Base-by-base conservation (phyloP, 495 filamentous ascomycete genomes). In the Schizothecium vesticola region DNA sequence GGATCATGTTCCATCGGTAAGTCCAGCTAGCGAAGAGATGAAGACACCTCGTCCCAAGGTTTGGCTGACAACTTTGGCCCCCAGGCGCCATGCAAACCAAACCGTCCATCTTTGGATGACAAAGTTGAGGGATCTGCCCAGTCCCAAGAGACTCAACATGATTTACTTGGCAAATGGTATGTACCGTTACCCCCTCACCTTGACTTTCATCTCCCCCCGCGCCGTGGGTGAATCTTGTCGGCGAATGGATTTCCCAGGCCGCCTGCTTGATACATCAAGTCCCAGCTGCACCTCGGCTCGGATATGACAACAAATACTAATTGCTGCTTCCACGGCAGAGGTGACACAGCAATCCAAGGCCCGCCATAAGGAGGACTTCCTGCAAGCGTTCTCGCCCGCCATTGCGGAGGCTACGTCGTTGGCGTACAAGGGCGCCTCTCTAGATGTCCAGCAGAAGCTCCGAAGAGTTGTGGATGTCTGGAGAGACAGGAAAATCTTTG, bases 1-100 rank as follows among this genome's bases (percentile, higher is more conserved):
- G 96, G 96, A 91, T 99, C 66, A 93, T 98, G 90, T 99, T 98
- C 77, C 93, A 99, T 80, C 89, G 93, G 94, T 96, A 90, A 73
- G 80, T 21, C 51, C 13, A 56, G 24, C 3, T 2, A 8, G 0
- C 13, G 19, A 57, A 31, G n/a, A 65, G 51, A 60, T n/a, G 23
- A 51, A 51, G 55, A n/a, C 9, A 21, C 31, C 56, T 13, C 24
- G 26, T 36, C 16, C 16, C 63, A 12, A 23, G 21, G 21, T 5
- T 51, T n/a, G 10, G 28, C 57, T 26, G 56, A 28, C 65, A 28
- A 67, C 64, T 60, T 58, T n/a, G n/a, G n/a, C 23, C 11, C 65
- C 60, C 67, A 97, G 94, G 74, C 89, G 94, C 76, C 91, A 97
- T 78, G 94, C 96, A 66, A 89, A 95, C 65, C 87, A 90, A 56